Evolutionary conservation across 352 stramenopile genomes (phyloP).

Genomic region (Globisporangium camurandrum): DNA sequence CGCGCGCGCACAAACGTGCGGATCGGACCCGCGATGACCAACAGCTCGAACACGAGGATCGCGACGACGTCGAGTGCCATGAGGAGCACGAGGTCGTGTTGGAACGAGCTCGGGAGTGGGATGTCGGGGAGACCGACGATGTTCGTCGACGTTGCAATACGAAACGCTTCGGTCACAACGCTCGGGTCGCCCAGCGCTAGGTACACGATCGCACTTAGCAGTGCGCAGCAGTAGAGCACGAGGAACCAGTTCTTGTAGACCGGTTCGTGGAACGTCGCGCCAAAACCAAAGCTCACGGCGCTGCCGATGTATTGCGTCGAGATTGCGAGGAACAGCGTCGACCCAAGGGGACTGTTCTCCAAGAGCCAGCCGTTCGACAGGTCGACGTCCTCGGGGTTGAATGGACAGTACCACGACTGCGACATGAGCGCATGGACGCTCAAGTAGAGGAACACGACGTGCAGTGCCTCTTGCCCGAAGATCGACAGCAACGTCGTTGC

Average conservation of each 20-base stretch:
- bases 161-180: conserved; percentile 31
- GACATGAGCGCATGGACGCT: conserved; percentile 17
- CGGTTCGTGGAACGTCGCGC: conserved; percentile 30
- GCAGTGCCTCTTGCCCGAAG: conserved; percentile 34
- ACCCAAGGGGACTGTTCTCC: conserved; percentile 19
- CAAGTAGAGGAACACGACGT: conserved; percentile 38
- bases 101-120: conserved; percentile 31
- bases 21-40: conserved; percentile 25
- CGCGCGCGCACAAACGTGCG: conserved; percentile 13
- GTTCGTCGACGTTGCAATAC: conserved; percentile 43
- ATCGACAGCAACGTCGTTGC: conserved; percentile 29
- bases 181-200: conserved; percentile 32
- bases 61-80: conserved; percentile 16
- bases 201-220: conserved; percentile 27
- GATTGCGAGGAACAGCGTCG: conserved; percentile 22
- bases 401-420: conserved; percentile 28
- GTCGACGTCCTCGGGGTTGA: conserved; percentile 23
- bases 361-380: conserved; percentile 32
- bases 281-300: conserved; percentile 26
- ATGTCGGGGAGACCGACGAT: conserved; percentile 38
- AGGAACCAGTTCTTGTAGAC: conserved; percentile 38
- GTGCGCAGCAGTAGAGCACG: conserved; percentile 19
- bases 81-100: conserved; percentile 14
- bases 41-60: conserved; percentile 22
- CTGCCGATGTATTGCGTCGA: conserved; percentile 16